A percentile compares a stretch with the other conserved stretches of the same genome.
These are phyloP conservation scores for Talaromyces sp. DNA, from an alignment of 2,329 filamentous ascomycete species.

Conservation along the genomic window DNA sequence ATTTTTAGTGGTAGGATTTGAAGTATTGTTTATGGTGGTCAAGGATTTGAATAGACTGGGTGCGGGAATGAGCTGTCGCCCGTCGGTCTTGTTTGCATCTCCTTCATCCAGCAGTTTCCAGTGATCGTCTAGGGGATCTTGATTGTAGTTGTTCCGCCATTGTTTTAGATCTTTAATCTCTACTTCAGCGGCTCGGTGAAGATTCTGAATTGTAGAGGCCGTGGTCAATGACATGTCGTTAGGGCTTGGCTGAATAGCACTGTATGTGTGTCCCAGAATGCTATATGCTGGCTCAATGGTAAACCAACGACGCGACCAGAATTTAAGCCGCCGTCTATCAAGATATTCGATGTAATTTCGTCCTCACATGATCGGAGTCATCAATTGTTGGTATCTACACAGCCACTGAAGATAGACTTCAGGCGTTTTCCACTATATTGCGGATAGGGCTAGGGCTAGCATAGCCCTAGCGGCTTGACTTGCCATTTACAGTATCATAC, in stretches of 20 bases:
- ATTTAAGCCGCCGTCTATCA: not conserved
- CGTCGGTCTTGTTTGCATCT: not conserved
- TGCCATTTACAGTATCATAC: not conserved
- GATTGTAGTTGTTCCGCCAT: not conserved
- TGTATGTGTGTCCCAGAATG: not conserved
- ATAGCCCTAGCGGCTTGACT: conserved; percentile 1
- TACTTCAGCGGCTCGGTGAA: not conserved
- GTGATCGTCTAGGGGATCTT: not conserved
- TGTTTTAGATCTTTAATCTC: not conserved
- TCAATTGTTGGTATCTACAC: not conserved
- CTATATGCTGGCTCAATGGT: not conserved
- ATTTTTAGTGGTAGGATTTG: not conserved
- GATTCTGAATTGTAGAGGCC: not conserved
- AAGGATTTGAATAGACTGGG: not conserved
- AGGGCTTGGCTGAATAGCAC: not conserved
- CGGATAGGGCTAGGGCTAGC: not conserved
- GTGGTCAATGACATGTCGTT: not conserved
- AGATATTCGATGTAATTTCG: not conserved
- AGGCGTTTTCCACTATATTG: not conserved
- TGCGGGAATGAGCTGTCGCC: not conserved
- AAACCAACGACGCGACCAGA: not conserved
- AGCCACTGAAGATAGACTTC: not conserved
- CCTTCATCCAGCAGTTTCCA: not conserved
- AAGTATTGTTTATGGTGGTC: not conserved
- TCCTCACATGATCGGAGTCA: not conserved